Conservation (phyloP, 306 rosid species). For the Erythrophleum fordii region DNA sequence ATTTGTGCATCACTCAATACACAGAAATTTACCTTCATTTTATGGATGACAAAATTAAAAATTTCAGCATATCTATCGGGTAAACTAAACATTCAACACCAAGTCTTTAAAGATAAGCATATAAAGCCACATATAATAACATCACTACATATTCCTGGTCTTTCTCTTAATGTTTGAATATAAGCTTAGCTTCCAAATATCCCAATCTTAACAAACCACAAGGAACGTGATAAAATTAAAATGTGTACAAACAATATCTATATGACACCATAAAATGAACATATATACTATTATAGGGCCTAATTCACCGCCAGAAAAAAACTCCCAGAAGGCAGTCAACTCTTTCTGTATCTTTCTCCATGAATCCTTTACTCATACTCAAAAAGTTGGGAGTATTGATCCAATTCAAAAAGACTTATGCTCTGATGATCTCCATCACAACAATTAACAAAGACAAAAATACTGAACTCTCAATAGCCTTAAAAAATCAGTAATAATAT, state of each 20-base stretch:
- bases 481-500: background rate
- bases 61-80: background rate
- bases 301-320: background rate
- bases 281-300: background rate
- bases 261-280: background rate
- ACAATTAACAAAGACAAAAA: background rate
- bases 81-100: background rate
- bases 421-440: background rate
- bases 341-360: too few relatives aligned
- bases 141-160: background rate
- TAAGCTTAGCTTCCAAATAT: background rate
- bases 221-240: background rate
- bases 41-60: background rate
- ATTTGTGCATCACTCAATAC: background rate
- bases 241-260: background rate
- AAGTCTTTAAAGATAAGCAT: background rate
- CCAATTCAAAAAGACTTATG: background rate
- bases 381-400: background rate
- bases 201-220: background rate
- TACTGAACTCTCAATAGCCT: background rate
- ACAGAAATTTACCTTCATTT: background rate
- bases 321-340: background rate
- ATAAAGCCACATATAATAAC: background rate
- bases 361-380: too few relatives aligned
- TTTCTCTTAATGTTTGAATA: background rate